These are phyloP conservation scores for Tetrapisispora nanseiensis DNA, from an alignment of 805 yeast genomes.

Conservation along the genomic window DNA sequence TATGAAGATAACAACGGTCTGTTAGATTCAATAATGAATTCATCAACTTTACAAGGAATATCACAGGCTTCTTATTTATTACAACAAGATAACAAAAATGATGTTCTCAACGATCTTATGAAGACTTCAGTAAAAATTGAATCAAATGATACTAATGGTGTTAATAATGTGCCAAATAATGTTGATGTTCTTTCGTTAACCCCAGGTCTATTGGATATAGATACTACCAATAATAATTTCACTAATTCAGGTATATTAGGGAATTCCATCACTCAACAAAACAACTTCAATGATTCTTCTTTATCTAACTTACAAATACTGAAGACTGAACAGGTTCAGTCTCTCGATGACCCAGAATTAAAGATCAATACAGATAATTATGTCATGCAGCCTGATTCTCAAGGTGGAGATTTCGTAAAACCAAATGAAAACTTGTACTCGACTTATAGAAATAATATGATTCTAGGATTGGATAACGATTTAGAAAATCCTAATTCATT, in stretches of 20 bases:
- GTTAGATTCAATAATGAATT: slow-evolving; percentile 32
- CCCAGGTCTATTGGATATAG: slow-evolving; percentile 32
- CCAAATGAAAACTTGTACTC: not conserved
- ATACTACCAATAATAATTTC: not conserved
- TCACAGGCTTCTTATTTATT: slow-evolving; percentile 13
- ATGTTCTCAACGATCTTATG: not conserved
- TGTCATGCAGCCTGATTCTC: not conserved
- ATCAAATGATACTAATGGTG: slow-evolving; percentile 3
- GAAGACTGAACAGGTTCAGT: not conserved
- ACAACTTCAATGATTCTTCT: not conserved
- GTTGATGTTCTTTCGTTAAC: slow-evolving; percentile 34
- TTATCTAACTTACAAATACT: not conserved
- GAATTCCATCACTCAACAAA: not conserved
- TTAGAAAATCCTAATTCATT: not conserved
- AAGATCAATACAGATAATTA: not conserved
- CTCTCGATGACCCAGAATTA: not conserved
- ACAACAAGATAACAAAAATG: slow-evolving; percentile 10
- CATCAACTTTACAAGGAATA: slow-evolving; percentile 18
- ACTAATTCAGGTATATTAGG: not conserved
- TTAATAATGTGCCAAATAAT: not conserved
- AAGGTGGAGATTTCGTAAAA: not conserved
- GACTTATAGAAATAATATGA: not conserved
- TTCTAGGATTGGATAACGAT: not conserved
- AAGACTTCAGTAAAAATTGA: not conserved
- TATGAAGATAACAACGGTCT: slow-evolving; percentile 21